phyloP scores from a whole-genome alignment of 2,329 filamentous ascomycete species.

The Colletotrichum cuscutae region DNA sequence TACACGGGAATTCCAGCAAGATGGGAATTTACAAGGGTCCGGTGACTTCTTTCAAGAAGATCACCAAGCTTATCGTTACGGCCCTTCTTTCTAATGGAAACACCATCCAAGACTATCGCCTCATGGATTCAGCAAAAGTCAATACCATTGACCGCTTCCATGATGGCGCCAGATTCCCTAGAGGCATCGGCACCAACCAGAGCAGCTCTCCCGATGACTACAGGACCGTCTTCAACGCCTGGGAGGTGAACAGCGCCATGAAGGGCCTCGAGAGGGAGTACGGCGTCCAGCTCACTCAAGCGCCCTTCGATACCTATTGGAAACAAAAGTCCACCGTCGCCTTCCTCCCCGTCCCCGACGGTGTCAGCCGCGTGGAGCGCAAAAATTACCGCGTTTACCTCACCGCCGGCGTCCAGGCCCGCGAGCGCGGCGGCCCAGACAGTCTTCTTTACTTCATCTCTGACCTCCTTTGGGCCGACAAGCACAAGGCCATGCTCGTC shows the following conservation, averaged over 20 bases:
- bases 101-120: not conserved
- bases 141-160: slow-evolving; percentile 54
- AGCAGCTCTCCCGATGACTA: slow-evolving; percentile 44
- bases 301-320: slow-evolving; percentile 55
- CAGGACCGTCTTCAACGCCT: slow-evolving; percentile 54
- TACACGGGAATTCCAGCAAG: not conserved
- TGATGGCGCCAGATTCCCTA: slow-evolving; percentile 46
- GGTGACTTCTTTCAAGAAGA: not conserved
- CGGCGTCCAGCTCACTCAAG: slow-evolving; percentile 49
- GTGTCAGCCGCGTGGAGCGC: not conserved
- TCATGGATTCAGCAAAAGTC: slow-evolving; percentile 40
- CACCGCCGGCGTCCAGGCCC: slow-evolving; percentile 64
- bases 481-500: slow-evolving; percentile 56
- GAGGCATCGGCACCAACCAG: slow-evolving; percentile 40
- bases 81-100: not conserved
- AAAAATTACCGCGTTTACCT: slow-evolving; percentile 58
- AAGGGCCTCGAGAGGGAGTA: slow-evolving; percentile 52
- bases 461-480: slow-evolving; percentile 64
- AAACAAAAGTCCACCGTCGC: slow-evolving; percentile 53
- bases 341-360: slow-evolving; percentile 39
- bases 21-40: not conserved
- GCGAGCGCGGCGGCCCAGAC: slow-evolving; percentile 67
- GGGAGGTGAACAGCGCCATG: slow-evolving; percentile 56
- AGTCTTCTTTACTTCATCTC: slow-evolving; percentile 66
- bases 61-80: not conserved